A percentile compares a stretch with the other conserved stretches of the same genome.
Evolutionary conservation across 352 stramenopile genomes (phyloP).

Genomic region (Globisporangium iwayamae): DNA sequence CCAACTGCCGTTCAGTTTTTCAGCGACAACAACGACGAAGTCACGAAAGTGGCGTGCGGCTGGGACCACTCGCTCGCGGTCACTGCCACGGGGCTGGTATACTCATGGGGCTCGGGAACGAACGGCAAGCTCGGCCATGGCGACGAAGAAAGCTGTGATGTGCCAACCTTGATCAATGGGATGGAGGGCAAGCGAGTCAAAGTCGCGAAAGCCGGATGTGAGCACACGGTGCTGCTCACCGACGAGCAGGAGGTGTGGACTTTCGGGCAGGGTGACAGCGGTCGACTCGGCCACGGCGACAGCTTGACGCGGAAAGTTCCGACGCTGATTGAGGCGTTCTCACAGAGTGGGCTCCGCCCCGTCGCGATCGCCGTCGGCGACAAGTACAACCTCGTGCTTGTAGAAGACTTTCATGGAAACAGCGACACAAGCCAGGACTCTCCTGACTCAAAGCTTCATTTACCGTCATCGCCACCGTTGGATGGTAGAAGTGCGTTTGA

Average conservation of each 20-base stretch:
- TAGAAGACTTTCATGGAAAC: constrained; percentile 26
- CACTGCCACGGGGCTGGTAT: constrained; percentile 48
- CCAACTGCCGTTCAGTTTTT: constrained; percentile 51
- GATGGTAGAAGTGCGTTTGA: not conserved
- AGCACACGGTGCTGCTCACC: constrained; percentile 69
- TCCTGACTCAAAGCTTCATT: not conserved
- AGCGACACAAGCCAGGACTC: not conserved
- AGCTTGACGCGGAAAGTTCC: constrained; percentile 57
- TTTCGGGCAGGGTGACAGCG: constrained; percentile 81
- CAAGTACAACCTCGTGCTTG: constrained; percentile 84
- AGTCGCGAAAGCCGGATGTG: constrained; percentile 76
- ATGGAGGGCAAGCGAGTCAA: constrained; percentile 51
- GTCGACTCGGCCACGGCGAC: constrained; percentile 70
- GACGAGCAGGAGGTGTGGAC: constrained; percentile 64
- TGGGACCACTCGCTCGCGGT: constrained; percentile 85
- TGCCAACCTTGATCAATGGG: constrained; percentile 45
- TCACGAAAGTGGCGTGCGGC: constrained; percentile 61
- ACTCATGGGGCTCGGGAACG: constrained; percentile 75
- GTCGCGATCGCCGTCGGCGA: constrained; percentile 81
- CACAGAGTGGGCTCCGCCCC: constrained; percentile 38
- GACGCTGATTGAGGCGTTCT: constrained; percentile 55
- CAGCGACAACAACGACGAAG: constrained; percentile 52
- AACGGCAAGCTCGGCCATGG: constrained; percentile 84
- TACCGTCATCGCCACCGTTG: not conserved
- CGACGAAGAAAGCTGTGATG: constrained; percentile 74